A percentile compares a stretch with the other conserved stretches of the same genome.
Evolutionary conservation across 208 protist genomes (phyloP).

Genomic region (Acanthamoeba castellanii): DNA sequence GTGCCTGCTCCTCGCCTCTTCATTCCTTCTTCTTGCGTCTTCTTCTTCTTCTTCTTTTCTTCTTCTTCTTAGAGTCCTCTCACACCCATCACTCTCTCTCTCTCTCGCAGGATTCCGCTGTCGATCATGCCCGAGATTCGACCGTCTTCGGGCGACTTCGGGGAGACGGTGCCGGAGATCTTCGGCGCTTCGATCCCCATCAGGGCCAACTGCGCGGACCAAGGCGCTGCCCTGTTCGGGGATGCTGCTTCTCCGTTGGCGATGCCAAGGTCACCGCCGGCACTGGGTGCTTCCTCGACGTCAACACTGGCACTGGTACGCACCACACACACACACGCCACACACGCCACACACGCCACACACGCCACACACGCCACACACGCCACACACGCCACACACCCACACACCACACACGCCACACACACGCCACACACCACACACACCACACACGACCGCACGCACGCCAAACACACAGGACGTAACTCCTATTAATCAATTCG

Average conservation of each 20-base stretch:
- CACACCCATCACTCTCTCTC: not conserved
- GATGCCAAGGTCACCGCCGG: constrained; percentile 81
- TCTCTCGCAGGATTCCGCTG: constrained; percentile 68
- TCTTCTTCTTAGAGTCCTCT: not conserved
- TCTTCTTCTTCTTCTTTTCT: not conserved
- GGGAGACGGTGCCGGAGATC: constrained; percentile 47
- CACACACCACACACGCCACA: not conserved
- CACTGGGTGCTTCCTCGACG: constrained; percentile 81
- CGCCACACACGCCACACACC: too few species aligned
- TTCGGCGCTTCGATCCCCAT: constrained; percentile 78
- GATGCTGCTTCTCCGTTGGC: constrained; percentile 82
- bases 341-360: not conserved
- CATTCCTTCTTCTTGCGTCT: not conserved
- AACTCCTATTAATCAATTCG: not conserved
- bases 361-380: not conserved
- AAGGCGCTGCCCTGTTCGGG: constrained; percentile 80
- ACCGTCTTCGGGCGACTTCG: constrained; percentile 37
- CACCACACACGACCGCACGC: not conserved
- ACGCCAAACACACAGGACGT: too few species aligned
- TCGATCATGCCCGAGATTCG: constrained; percentile 65
- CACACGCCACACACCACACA: not conserved
- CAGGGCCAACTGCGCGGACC: constrained; percentile 72
- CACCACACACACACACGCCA: not conserved
- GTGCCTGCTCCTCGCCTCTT: not conserved
- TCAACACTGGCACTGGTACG: constrained; percentile 78